Percentiles rank a stretch among this genome's conserved stretches.
phyloP scores from a whole-genome alignment of 1,139 yeast genomes.

The Scheffersomyces segobiensis region DNA sequence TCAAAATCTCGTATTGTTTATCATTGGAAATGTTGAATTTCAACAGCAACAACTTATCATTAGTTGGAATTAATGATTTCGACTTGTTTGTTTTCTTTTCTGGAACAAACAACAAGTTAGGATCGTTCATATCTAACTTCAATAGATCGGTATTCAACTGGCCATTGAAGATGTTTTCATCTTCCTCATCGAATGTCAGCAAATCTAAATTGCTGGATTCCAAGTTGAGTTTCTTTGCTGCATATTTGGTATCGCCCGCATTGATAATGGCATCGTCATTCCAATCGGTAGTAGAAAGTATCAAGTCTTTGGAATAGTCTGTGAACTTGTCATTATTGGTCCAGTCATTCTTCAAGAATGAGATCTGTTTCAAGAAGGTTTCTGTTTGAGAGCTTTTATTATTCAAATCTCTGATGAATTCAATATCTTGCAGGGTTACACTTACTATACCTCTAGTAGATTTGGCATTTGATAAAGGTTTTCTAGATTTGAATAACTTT shows the following conservation, averaged over 20 bases:
- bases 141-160: slow-evolving; percentile 47
- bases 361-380: slow-evolving; percentile 23
- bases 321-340: slow-evolving; percentile 39
- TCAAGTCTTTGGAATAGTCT: slow-evolving; percentile 55
- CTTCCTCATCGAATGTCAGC: slow-evolving; percentile 52
- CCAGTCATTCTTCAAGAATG: slow-evolving; percentile 39
- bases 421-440: slow-evolving; percentile 35
- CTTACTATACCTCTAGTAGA: slow-evolving; percentile 13
- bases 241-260: slow-evolving; percentile 31
- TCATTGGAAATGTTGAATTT: slow-evolving; percentile 89
- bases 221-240: slow-evolving; percentile 6
- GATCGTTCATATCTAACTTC: slow-evolving; percentile 84
- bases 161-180: slow-evolving; percentile 81
- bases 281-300: slow-evolving; percentile 84
- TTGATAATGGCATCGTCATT: slow-evolving; percentile 67
- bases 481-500: slow-evolving; percentile 39
- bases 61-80: slow-evolving; percentile 47
- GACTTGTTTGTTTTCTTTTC: slow-evolving; percentile 25
- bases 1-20: slow-evolving; percentile 75
- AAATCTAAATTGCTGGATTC: slow-evolving; percentile 16
- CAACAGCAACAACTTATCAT: slow-evolving; percentile 47
- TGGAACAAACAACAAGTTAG: slow-evolving; percentile 67
- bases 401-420: slow-evolving; percentile 29
- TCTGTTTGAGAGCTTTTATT: slow-evolving; percentile 18
- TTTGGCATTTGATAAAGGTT: slow-evolving; percentile 1